These are phyloP conservation scores for Berkeleyomyces rouxiae DNA, from an alignment of 2,329 filamentous ascomycete genomes.

Conservation along the genomic window DNA sequence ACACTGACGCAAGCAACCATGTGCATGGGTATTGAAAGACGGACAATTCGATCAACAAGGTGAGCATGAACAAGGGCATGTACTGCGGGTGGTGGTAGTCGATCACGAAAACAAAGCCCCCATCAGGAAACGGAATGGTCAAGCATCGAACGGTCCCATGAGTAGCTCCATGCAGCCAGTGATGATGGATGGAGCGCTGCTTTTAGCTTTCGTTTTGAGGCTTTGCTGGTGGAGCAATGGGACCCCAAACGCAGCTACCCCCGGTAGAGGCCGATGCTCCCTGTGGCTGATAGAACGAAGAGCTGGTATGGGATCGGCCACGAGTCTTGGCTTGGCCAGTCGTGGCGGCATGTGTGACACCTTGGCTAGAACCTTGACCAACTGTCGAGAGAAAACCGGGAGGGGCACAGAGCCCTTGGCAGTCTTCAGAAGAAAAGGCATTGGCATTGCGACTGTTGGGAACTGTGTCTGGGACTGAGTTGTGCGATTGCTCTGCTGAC, in stretches of 20 bases:
- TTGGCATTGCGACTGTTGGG: neutral
- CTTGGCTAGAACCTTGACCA: neutral
- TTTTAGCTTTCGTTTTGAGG: constrained; percentile 16
- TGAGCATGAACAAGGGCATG: neutral
- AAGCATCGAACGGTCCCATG: neutral
- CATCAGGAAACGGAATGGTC: neutral
- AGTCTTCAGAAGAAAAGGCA: neutral
- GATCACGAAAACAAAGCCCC: neutral
- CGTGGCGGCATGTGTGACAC: neutral
- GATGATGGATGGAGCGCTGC: neutral
- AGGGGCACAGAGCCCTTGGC: neutral
- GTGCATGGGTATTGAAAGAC: neutral
- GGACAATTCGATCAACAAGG: neutral
- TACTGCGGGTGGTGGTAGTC: neutral
- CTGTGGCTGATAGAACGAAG: neutral
- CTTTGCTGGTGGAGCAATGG: constrained; percentile 20
- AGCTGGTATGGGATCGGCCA: neutral
- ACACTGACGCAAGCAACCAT: constrained; percentile 7
- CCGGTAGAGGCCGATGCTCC: neutral
- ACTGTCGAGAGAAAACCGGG: neutral
- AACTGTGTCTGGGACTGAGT: neutral
- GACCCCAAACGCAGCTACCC: constrained; percentile 18
- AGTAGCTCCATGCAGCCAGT: neutral
- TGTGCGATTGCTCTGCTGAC: neutral
- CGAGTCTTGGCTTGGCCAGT: neutral